Percentiles rank a stretch among this genome's conserved stretches.
phyloP scores from a whole-genome alignment of 371 early-diverging fungal genomes.

The Saksenaea oblongispora region DNA sequence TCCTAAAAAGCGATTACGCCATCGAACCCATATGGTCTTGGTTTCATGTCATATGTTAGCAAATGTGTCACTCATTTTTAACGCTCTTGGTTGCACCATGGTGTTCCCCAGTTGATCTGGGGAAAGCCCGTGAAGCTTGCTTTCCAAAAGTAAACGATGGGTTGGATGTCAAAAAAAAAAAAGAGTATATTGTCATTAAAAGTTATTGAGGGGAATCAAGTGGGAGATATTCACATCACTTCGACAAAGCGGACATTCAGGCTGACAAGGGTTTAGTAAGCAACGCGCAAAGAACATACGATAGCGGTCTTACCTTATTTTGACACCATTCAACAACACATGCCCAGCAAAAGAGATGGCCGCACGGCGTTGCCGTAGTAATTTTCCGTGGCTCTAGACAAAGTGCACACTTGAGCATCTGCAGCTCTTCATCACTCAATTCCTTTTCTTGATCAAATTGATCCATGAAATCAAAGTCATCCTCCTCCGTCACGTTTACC shows the following conservation, averaged over 20 bases:
- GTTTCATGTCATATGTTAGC: too few species aligned
- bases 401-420: constrained; percentile 75
- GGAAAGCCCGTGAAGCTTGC: too few species aligned
- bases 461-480: constrained; percentile 48
- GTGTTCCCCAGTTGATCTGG: too few species aligned
- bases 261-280: constrained; percentile 26
- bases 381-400: constrained; percentile 76
- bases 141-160: too few species aligned
- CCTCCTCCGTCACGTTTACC: constrained; percentile 27
- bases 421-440: constrained; percentile 38
- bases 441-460: constrained; percentile 31
- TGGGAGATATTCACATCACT: constrained; percentile 69
- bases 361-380: constrained; percentile 87
- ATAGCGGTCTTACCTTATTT: constrained; percentile 64
- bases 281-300: not conserved
- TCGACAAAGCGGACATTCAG: constrained; percentile 89
- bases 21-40: too few species aligned
- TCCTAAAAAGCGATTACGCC: too few species aligned
- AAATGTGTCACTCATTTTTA: too few species aligned
- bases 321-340: constrained; percentile 92
- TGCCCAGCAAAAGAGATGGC: constrained; percentile 93
- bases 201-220: constrained; percentile 62
- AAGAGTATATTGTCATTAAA: constrained; percentile 20
- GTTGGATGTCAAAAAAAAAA: too few species aligned
- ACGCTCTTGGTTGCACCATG: too few species aligned